Conservation (phyloP, 768 basidiomycete species). For the Podaxis sp. region DNA sequence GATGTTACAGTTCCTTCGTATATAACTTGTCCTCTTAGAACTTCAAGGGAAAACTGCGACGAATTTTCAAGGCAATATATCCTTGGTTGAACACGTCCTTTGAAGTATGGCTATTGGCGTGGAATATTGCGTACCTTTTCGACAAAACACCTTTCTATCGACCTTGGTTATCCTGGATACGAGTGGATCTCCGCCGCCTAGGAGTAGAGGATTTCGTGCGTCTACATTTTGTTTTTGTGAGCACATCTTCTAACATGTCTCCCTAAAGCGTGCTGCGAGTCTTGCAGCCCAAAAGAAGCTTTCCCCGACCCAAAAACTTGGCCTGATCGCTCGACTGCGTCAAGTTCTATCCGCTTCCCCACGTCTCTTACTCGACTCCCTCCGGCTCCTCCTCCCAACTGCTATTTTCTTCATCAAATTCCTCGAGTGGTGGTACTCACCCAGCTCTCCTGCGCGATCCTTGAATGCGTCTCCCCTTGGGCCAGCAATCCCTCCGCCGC, state of each 20-base stretch:
- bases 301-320: slow-evolving; percentile 30
- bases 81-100: slow-evolving; percentile 79
- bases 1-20: neutral
- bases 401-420: slow-evolving; percentile 96
- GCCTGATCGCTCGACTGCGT: slow-evolving; percentile 43
- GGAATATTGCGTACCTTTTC: slow-evolving; percentile 90
- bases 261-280: slow-evolving; percentile 41
- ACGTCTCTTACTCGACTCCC: slow-evolving; percentile 68
- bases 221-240: slow-evolving; percentile 9
- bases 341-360: slow-evolving; percentile 54
- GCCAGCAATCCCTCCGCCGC: slow-evolving; percentile 75
- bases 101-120: slow-evolving; percentile 80
- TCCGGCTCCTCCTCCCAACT: slow-evolving; percentile 78
- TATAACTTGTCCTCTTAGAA: slow-evolving; percentile 36
- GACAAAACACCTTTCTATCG: slow-evolving; percentile 84
- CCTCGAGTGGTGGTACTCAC: slow-evolving; percentile 99
- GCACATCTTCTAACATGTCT: neutral
- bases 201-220: slow-evolving; percentile 78
- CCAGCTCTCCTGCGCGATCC: slow-evolving; percentile 81
- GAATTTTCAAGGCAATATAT: slow-evolving; percentile 71
- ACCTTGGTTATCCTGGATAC: slow-evolving; percentile 88
- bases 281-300: slow-evolving; percentile 29
- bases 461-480: slow-evolving; percentile 62
- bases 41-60: slow-evolving; percentile 50
- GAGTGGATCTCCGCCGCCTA: slow-evolving; percentile 79